Evolutionary conservation across 345 rosid species (phyloP).

Genomic region (Combretum micranthum): DNA sequence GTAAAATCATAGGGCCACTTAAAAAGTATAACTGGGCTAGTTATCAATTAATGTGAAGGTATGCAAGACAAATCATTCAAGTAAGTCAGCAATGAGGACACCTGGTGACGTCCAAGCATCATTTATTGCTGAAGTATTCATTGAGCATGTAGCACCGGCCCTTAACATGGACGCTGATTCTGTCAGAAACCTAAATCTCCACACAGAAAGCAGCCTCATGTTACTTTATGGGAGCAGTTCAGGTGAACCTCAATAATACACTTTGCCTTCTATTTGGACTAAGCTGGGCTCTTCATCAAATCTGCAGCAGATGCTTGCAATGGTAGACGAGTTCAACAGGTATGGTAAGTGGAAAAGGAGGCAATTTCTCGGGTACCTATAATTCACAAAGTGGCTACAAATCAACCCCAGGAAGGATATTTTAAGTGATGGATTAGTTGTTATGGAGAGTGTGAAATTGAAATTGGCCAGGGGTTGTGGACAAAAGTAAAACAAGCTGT

Average conservation of each 20-base stretch:
- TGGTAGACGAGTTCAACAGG: slow-evolving; percentile 49
- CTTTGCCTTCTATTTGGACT: slow-evolving; percentile 64
- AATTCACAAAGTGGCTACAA: slow-evolving; percentile 30
- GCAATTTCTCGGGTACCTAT: slow-evolving; percentile 77
- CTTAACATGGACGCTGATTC: slow-evolving; percentile 67
- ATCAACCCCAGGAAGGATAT: slow-evolving; percentile 75
- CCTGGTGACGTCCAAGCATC: slow-evolving; percentile 90
- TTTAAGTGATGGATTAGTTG: slow-evolving; percentile 79
- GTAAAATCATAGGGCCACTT: slow-evolving; percentile 26
- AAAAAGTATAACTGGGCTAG: slow-evolving; percentile 82
- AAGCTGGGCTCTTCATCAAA: slow-evolving; percentile 47
- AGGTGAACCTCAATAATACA: slow-evolving; percentile 59
- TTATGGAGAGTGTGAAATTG: slow-evolving; percentile 88
- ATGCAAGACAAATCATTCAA: slow-evolving; percentile 68
- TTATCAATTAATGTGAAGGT: slow-evolving; percentile 69
- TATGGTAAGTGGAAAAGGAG: slow-evolving; percentile 49
- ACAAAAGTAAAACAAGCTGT: slow-evolving; percentile 89
- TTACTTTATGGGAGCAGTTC: slow-evolving; percentile 34
- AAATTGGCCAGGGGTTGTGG: slow-evolving; percentile 93
- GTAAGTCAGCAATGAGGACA: slow-evolving; percentile 74
- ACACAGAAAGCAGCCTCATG: slow-evolving; percentile 46
- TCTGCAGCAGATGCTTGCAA: slow-evolving; percentile 35
- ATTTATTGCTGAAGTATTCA: slow-evolving; percentile 67
- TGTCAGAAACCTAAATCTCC: slow-evolving; percentile 61
- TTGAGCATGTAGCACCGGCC: slow-evolving; percentile 69